These are phyloP conservation scores for Exophiala aquamarina DNA, from an alignment of 2,329 filamentous ascomycete species.

Conservation along the genomic window DNA sequence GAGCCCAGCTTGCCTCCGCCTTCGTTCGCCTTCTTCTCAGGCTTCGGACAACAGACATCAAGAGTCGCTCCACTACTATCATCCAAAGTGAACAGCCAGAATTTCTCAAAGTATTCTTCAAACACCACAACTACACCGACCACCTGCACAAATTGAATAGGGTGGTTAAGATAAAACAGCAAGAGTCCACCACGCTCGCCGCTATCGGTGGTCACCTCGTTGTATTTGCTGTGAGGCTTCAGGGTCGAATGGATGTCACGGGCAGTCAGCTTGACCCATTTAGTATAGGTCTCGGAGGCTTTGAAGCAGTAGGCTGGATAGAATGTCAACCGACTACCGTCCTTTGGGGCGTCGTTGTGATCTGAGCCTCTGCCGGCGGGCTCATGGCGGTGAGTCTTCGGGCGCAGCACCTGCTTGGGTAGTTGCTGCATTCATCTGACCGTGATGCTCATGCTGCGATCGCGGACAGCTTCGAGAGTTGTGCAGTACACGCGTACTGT, in stretches of 20 bases:
- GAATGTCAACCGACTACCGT: slow-evolving; percentile 39
- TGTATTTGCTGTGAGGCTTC: slow-evolving; percentile 14
- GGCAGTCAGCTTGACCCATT: slow-evolving; percentile 62
- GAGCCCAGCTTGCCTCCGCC: slow-evolving; percentile 31
- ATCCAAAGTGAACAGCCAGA: slow-evolving; percentile 54
- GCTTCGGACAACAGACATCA: slow-evolving; percentile 52
- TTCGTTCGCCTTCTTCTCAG: slow-evolving; percentile 26
- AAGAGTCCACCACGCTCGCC: slow-evolving; percentile 34
- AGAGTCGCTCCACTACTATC: slow-evolving; percentile 61
- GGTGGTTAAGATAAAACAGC: slow-evolving; percentile 71
- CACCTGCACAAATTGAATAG: slow-evolving; percentile 72
- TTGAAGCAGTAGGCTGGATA: slow-evolving; percentile 62
- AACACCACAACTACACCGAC: slow-evolving; percentile 68
- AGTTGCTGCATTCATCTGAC: neutral
- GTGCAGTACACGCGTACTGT: no score
- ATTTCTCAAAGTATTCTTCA: slow-evolving; percentile 34
- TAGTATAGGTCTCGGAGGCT: slow-evolving; percentile 60
- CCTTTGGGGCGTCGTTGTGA: neutral
- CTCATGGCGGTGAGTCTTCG: neutral
- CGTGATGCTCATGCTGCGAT: neutral
- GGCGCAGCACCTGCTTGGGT: neutral
- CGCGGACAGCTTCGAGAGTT: no score
- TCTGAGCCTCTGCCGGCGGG: no score
- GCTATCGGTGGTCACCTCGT: slow-evolving; percentile 12
- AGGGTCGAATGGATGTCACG: slow-evolving; percentile 50